Evolutionary conservation across 2,329 filamentous ascomycete genomes (phyloP).

Genomic region (Botryotinia globosa): DNA sequence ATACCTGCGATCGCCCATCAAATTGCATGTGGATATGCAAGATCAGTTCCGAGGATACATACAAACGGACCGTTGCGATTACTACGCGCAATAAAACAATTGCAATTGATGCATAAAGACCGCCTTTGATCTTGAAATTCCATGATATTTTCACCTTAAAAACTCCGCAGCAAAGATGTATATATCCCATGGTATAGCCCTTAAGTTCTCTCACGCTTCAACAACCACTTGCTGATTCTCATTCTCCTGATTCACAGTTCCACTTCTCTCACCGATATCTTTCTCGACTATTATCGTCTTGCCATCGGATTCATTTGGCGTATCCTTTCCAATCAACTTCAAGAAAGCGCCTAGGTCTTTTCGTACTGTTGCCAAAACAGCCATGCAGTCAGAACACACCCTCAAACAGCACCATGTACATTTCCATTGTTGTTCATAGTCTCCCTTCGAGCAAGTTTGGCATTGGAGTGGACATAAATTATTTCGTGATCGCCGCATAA

Average conservation of each 20-base stretch:
- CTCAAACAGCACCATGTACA: conserved; percentile 40
- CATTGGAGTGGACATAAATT: conserved; percentile 36
- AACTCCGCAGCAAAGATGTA: background rate
- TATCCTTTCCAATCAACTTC: conserved; percentile 1
- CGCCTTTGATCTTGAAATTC: background rate
- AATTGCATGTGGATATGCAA: background rate
- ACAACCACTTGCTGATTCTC: background rate
- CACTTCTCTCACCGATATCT: background rate
- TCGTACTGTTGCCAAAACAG: conserved; percentile 29
- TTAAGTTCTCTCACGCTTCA: background rate
- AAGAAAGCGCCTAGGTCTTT: conserved; percentile 29
- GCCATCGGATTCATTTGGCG: background rate
- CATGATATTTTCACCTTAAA: background rate
- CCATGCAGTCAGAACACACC: conserved; percentile 37
- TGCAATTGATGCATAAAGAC: background rate
- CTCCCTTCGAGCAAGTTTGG: conserved; percentile 36
- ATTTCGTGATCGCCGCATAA: conserved; percentile 36
- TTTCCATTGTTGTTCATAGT: conserved; percentile 34
- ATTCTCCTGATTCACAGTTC: background rate
- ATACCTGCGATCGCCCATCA: background rate
- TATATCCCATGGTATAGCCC: background rate
- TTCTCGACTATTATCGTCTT: background rate
- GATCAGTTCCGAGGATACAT: background rate
- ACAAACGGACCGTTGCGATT: background rate
- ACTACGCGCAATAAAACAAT: background rate